Evolutionary conservation across 1,284 basidiomycete genomes (phyloP).

Genomic region (Leccinum solheimii): DNA sequence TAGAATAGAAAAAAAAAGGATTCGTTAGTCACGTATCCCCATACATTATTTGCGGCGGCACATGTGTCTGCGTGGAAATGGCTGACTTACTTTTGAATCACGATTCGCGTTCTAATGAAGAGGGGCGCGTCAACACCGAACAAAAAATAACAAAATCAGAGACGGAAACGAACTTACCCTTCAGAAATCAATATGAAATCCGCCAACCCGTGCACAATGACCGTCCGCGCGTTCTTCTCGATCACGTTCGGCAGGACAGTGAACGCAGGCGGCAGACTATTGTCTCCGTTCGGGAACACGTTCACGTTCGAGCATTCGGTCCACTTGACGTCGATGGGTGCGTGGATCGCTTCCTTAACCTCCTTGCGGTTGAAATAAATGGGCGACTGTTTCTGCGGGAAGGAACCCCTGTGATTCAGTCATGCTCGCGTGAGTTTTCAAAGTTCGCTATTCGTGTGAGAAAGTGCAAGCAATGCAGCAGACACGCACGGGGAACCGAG

Average conservation of each 20-base stretch:
- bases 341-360: slow-evolving; percentile 71
- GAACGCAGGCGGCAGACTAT: slow-evolving; percentile 59
- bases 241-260: slow-evolving; percentile 72
- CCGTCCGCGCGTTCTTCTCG: slow-evolving; percentile 68
- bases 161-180: slow-evolving; percentile 47
- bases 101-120: slow-evolving; percentile 52
- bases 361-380: neutral
- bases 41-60: neutral
- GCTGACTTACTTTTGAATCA: slow-evolving; percentile 62
- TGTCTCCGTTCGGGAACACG: slow-evolving; percentile 64
- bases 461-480: neutral
- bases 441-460: neutral
- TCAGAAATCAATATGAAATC: slow-evolving; percentile 73
- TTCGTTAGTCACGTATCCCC: neutral
- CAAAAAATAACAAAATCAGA: neutral
- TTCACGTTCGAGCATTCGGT: slow-evolving; percentile 57
- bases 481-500: neutral
- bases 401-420: neutral
- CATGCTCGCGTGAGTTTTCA: neutral
- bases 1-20: neutral
- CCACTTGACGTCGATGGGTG: slow-evolving; percentile 63
- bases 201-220: slow-evolving; percentile 71
- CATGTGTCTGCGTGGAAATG: neutral
- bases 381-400: neutral
- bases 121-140: neutral